phyloP scores from a whole-genome alignment of 257 asterid species.

The Lycium barbarum region DNA sequence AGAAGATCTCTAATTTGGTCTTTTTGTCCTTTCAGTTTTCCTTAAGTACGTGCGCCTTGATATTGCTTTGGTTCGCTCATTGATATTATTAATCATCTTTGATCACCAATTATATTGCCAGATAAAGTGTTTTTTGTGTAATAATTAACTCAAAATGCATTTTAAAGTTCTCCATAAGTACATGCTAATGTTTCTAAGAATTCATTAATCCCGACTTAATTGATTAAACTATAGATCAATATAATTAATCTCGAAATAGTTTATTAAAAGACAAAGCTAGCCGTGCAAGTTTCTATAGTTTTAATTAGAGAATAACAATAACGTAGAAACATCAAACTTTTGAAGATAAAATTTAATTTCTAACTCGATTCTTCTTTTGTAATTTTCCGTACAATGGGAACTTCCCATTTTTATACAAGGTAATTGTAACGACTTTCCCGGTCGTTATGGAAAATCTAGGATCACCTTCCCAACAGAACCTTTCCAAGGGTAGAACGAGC shows the following conservation, averaged over 20 bases:
- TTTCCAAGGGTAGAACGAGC: too few species aligned
- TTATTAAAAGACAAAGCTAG: neutral
- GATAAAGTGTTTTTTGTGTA: too few species aligned
- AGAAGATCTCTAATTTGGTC: neutral
- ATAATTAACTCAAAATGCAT: neutral
- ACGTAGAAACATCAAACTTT: neutral
- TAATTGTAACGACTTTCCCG: too few species aligned
- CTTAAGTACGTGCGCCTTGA: neutral
- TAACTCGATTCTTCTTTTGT: neutral
- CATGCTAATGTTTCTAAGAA: neutral
- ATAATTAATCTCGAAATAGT: neutral
- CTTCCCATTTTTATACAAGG: neutral
- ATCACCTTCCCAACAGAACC: too few species aligned
- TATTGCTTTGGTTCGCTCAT: neutral
- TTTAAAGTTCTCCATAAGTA: neutral
- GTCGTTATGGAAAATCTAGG: too few species aligned
- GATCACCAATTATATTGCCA: too few species aligned
- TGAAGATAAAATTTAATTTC: neutral
- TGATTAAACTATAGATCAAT: neutral
- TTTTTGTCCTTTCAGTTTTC: neutral
- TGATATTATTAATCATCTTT: too few species aligned
- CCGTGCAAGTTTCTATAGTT: neutral
- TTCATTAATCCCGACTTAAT: neutral
- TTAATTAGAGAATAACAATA: neutral
- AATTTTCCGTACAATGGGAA: neutral